Evolutionary conservation across 306 rosid genomes (phyloP), one percentile per base, ranked within the genome.

Genomic region (Vigna radiata): DNA sequence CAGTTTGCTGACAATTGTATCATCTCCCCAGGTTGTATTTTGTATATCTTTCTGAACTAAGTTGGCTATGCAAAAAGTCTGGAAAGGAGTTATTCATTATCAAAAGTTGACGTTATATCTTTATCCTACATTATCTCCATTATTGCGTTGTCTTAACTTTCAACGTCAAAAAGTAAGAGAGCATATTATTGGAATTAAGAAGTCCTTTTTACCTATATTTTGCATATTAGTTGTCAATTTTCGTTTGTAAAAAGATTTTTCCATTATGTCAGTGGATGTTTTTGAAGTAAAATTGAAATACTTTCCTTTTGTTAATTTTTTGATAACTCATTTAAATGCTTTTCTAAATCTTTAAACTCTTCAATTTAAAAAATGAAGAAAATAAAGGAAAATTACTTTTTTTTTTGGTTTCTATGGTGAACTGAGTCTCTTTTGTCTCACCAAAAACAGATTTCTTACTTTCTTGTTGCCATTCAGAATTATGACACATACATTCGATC

Each of bases 1-100:
- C 31, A 83, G 88, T 87, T 85, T 95, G 87, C 89, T 92, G 72
- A 82, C 83, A 50, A 87, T 89, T 68, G 97, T 95, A 53, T 89
- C 98, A 31, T 88, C 96, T 76, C 86, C 96, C 49, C 91, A 90
- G 96, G 97, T 95, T 76, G 60, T 21, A n/a, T 56, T 65, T 49
- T 44, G 46, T 14, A 43, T 48, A 66, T 59, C 60, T 79, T 75
- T 69, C 60, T 67, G 36, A 56, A 56, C 16, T 59, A 27, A 59
- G 27, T 27, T 8, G 29, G 41, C 33, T 59, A 6, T 10, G 6
- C 31, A 6, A 5, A 59, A 25, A 25, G 27, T 13, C 4, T 27
- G 14, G 64, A 58, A 12, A 58, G 37, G 10, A 12, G 25, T 11
- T 58, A 58, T 25, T 8, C 3, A 5, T 25, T 27, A 8, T 60